phyloP scores from a whole-genome alignment of 2,329 filamentous ascomycete genomes.

The Aspergillus flavus region DNA sequence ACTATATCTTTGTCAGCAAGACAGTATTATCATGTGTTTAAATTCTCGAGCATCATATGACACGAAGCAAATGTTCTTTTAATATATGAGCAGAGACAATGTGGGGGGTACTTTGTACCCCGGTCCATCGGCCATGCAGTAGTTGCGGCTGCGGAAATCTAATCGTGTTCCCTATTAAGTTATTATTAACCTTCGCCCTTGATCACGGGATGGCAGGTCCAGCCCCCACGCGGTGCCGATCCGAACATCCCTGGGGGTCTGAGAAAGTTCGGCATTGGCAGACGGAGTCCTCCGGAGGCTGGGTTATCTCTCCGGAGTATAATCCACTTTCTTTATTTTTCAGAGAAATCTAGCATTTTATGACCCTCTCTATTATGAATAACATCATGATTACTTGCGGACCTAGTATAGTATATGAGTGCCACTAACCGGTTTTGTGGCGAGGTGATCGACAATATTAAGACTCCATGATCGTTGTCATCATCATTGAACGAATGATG shows the following conservation, averaged over 20 bases:
- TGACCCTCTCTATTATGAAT: neutral
- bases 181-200: neutral
- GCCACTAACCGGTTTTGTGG: neutral
- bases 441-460: neutral
- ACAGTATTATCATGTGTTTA: neutral
- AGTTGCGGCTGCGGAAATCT: neutral
- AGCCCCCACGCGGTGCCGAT: constrained; percentile 10
- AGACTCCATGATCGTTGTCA: neutral
- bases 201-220: constrained; percentile 13
- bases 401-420: neutral
- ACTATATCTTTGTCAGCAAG: constrained; percentile 2
- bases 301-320: neutral
- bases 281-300: neutral
- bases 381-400: neutral
- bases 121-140: neutral
- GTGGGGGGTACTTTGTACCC: neutral
- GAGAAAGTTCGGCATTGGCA: neutral
- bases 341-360: neutral
- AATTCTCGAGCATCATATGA: neutral
- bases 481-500: neutral
- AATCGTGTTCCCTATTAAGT: neutral
- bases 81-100: neutral
- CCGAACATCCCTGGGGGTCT: neutral
- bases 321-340: neutral
- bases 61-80: neutral